Evolutionary conservation across 2,329 filamentous ascomycete species (phyloP).

Genomic region (Dothideomycetes sp.): DNA sequence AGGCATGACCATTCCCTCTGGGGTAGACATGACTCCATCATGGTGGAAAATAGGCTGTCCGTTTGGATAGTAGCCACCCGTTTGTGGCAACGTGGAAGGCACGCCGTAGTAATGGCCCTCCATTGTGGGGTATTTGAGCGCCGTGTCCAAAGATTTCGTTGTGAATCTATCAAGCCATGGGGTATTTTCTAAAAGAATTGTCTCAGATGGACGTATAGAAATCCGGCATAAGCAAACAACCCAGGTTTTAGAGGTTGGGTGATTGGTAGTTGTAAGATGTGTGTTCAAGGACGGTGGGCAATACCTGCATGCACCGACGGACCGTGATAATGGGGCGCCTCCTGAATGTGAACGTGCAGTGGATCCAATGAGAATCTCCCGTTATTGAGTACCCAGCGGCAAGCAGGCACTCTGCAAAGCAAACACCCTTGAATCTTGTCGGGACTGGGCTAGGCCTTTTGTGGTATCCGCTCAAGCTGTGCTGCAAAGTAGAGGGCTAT

Average conservation of each 20-base stretch:
- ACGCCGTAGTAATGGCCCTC: slow-evolving; percentile 13
- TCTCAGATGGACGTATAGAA: too few relatives aligned
- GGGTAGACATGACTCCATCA: slow-evolving; percentile 6
- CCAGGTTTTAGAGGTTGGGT: too few relatives aligned
- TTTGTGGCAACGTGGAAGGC: slow-evolving; percentile 15
- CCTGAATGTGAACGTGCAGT: background rate
- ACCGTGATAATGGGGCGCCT: background rate
- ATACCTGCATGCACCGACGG: background rate
- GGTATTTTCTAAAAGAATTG: too few relatives aligned
- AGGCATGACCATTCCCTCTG: slow-evolving; percentile 16
- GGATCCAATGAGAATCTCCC: background rate
- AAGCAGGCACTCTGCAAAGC: background rate
- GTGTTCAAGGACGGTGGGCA: background rate
- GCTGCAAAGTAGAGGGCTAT: background rate
- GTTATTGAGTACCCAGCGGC: background rate
- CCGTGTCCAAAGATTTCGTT: too few relatives aligned
- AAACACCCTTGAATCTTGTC: background rate
- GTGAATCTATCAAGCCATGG: too few relatives aligned
- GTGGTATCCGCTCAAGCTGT: background rate
- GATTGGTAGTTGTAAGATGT: too few relatives aligned
- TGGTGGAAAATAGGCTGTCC: slow-evolving; percentile 13
- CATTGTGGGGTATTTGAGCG: slow-evolving; percentile 3
- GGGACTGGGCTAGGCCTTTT: background rate
- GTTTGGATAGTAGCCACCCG: slow-evolving; percentile 17
- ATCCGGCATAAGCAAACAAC: too few relatives aligned